Evolutionary conservation across 768 basidiomycete genomes (phyloP), one percentile per base, ranked within the genome.

Genomic region (Russula brevipes): DNA sequence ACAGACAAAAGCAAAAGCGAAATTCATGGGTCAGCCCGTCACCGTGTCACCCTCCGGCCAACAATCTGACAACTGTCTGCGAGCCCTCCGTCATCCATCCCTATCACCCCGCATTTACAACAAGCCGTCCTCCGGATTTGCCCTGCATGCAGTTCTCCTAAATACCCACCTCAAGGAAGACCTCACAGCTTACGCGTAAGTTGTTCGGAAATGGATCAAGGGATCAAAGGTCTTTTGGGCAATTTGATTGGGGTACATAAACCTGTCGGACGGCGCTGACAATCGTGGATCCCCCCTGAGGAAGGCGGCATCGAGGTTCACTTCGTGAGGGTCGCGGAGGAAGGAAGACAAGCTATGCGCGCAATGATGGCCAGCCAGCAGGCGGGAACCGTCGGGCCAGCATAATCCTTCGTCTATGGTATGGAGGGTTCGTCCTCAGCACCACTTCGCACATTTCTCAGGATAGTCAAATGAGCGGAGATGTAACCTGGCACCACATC

Each of bases 121-220:
- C 76, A 80, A 2, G 73, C 81, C 1, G 74, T 82, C 17, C 80
- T 92, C 4, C 90, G 89, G 24, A 82, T 91, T 53, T 85, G 89
- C 64, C 81, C 89, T 4, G 78, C 80, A 0, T 77, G 87, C 19
- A 83, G 82, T 50, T 82, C 86, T 16, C 77, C 82, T 9, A 67
- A 70, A 45, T 67, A 65, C 55, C 76, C 72, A 17, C 77, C 73
- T 57, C 74, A 62, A 42, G 77, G 75, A 5, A 75, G 78, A 2
- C 77, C 80, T 1, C 74, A 72, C 10, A 75, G 74, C 74, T 24
- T 91, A 94, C 62, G 82, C 88, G 5, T 94, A 91, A 91, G 78
- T 87, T 19, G 84, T 91, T 33, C 78, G 85, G 54, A 79, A 76
- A 66, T 94, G 91, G 91, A 71, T 87, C 66, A 93, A 92, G 71